Base-by-base conservation (phyloP, 805 yeast genomes). In the Alloascoidea africana region DNA sequence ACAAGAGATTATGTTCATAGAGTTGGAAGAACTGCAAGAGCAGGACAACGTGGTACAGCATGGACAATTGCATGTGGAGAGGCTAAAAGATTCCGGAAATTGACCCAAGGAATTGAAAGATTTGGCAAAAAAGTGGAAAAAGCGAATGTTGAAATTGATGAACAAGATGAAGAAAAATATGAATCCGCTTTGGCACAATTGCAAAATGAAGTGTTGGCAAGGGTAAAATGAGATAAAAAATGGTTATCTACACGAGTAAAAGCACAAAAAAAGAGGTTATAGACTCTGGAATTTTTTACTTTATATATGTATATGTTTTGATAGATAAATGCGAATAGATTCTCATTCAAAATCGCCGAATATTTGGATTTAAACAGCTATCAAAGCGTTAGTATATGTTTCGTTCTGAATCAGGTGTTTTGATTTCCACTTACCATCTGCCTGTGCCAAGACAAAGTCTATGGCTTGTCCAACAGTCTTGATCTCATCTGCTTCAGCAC, bases 21-120 rank as follows among this genome's bases (percentile, higher is more conserved):
- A 50, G 85, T 86, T 32, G 99, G 99, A 32, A 76, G 99, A 62
- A 87, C 97, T 0, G 96, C 97, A 2, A 74, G 99, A 59, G 99
- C 98, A 2, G 77, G 80, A 37, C 70, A 75, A 27, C 38, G 46
- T 0, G 99, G 99, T 52, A 59, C 62, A 27, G 94, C 95, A 0
- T 70, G 76, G 52, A 80, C 74, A 35, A 54, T 89, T 17, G 63
- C 76, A n/a, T 65, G 74, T 41, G 87, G 86, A 38, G 97, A 91
- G 48, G 65, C 62, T 37, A 74, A 66, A 45, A 67, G 42, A 56
- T 66, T 46, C 50, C 56, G 38, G 53, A 56, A 45, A 41, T 60
- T 53, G 43, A 38, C 40, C 23, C 46, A 45, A 39, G 30, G 36
- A 6, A 32, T 14, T 6, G 30, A 23, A 18, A 27, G 30, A 23